These are phyloP conservation scores for Pseudogymnoascus sp. DNA, from an alignment of 2,329 filamentous ascomycete species.

Conservation along the genomic window DNA sequence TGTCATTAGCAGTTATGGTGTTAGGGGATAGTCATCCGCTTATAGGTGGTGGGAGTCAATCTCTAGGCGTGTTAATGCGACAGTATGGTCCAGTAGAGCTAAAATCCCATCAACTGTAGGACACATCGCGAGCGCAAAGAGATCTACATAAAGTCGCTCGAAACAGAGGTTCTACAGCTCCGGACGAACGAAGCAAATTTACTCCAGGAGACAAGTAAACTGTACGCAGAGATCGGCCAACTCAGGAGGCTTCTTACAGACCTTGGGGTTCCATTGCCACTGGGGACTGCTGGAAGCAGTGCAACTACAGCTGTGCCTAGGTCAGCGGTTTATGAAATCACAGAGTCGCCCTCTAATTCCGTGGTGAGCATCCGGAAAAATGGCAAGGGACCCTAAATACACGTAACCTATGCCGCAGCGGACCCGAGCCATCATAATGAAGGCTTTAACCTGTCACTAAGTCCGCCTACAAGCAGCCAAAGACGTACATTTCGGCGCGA, in stretches of 20 bases:
- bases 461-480: background rate
- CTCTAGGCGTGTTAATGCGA: too few species aligned
- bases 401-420: conserved; percentile 14
- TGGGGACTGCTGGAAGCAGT: too few species aligned
- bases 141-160: conserved; percentile 25
- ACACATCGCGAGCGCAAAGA: conserved; percentile 29
- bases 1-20: too few species aligned
- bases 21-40: too few species aligned
- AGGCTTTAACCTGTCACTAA: background rate
- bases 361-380: background rate
- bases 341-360: too few species aligned
- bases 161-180: conserved; percentile 20
- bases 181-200: conserved; percentile 20
- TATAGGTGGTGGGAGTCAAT: too few species aligned
- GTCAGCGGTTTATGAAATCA: conserved; percentile 9
- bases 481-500: background rate
- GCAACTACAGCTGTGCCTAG: too few species aligned
- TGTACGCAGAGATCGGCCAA: conserved; percentile 15
- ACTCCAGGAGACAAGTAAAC: conserved; percentile 16
- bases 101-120: conserved; percentile 13
- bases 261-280: background rate
- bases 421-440: conserved; percentile 4
- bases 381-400: background rate
- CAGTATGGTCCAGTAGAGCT: background rate
- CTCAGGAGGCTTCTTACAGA: conserved; percentile 15